Base-by-base conservation (phyloP, 2,329 filamentous ascomycete species). In the Didymella keratinophila region DNA sequence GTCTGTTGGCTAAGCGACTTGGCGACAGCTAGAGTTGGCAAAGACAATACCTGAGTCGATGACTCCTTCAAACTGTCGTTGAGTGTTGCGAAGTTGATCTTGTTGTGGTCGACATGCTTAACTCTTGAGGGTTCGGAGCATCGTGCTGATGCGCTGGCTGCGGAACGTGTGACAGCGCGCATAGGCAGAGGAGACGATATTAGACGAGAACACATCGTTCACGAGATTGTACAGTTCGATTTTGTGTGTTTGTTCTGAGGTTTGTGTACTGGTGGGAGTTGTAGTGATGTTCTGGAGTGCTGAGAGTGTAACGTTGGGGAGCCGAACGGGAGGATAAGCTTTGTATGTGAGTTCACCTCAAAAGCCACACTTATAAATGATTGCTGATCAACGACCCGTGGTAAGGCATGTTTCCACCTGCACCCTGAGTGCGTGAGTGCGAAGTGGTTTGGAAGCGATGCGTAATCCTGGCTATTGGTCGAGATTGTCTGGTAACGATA, bases 231-330 rank as follows among this genome's bases (percentile, higher is more conserved):
- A 2, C 10, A 1, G 1, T 47, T 20, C n/a, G 20, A 16, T 10
- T 25, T 12, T n/a, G 2, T 18, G 28, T 18, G 14, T 50, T 16
- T 10, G 39, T 41, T 9, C 39, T 43, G 12, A 8, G 23, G 14
- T 20, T 28, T 34, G 16, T 34, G 14, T 43, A 30, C 6, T 42
- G 32, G 14, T 37, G 20, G 41, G 5, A 46, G 18, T 27, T 23
- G 32, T 32, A 14, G 30, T 28, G 14, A 41, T 45, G 46, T 42
- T 41, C 8, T 58, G 27, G 41, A 21, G 50, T 7, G 9, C 32
- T 34, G 14, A 3, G 21, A 11, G 39, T 50, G 39, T n/a, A 54
- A 45, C 34, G 51, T 54, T 54, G 56, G 56, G 56, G 56, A 58
- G 56, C 56, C 50, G 50, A 58, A 23, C 34, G 20, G 20, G 16